Conservation (phyloP, 345 rosid species). For the Gossypium ekmanianum region DNA sequence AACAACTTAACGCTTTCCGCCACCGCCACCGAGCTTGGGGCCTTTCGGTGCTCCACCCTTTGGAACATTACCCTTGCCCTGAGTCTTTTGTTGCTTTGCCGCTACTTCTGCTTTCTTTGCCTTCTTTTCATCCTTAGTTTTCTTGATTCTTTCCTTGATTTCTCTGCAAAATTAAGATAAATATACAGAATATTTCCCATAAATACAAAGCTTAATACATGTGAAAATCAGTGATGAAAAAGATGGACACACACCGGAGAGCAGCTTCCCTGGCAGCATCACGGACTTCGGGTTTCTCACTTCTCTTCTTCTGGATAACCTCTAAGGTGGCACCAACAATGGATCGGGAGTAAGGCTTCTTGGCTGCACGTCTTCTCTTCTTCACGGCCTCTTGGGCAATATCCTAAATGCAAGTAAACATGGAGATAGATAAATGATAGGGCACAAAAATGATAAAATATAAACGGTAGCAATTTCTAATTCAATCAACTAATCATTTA, state of each 20-base stretch:
- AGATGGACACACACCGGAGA: constrained; percentile 37
- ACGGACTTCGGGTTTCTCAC: constrained; percentile 81
- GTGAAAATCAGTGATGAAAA: not conserved
- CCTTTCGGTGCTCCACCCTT: constrained; percentile 55
- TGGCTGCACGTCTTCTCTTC: constrained; percentile 61
- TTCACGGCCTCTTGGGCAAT: constrained; percentile 68
- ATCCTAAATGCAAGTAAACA: constrained; percentile 34
- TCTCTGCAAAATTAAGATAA: constrained; percentile 38
- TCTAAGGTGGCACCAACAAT: constrained; percentile 77
- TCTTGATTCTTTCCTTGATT: constrained; percentile 82
- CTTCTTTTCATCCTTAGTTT: constrained; percentile 80
- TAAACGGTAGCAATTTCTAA: not conserved
- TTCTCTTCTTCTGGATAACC: constrained; percentile 66
- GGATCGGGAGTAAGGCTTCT: constrained; percentile 76
- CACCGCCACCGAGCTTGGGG: constrained; percentile 71
- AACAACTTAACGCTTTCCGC: constrained; percentile 59
- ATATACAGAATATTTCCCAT: not conserved
- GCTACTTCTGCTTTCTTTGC: constrained; percentile 68
- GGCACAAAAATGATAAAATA: not conserved
- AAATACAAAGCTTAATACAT: not conserved
- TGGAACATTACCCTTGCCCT: constrained; percentile 38
- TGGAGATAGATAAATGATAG: not conserved
- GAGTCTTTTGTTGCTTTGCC: constrained; percentile 57
- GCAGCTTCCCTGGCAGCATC: constrained; percentile 86
- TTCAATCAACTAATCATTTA: not conserved